phyloP scores from a whole-genome alignment of 1,284 basidiomycete species.

The Ustilago sp. region DNA sequence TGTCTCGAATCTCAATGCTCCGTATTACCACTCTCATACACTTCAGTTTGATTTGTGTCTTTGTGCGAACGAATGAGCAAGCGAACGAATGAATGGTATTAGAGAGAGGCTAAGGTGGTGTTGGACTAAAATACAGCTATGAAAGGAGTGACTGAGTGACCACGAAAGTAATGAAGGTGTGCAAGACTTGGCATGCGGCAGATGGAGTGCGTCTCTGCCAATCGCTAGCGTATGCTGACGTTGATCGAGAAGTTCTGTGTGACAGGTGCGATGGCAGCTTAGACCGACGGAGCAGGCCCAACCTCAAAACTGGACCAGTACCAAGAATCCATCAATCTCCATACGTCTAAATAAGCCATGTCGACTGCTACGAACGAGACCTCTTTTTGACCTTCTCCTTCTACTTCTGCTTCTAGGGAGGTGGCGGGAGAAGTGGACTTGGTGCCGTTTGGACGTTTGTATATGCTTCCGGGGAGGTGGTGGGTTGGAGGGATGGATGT shows the following conservation, averaged over 20 bases:
- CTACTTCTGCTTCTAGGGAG: neutral
- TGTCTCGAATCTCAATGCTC: slow-evolving; percentile 4
- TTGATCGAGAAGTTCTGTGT: too few relatives aligned
- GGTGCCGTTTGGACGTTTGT: neutral
- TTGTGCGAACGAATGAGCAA: neutral
- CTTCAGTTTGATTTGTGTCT: neutral
- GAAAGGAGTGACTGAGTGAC: neutral
- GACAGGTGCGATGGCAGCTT: too few relatives aligned
- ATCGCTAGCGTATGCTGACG: too few relatives aligned
- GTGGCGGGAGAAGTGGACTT: neutral
- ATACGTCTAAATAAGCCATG: slow-evolving; percentile 26
- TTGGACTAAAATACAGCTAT: slow-evolving; percentile 14
- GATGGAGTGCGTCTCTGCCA: neutral
- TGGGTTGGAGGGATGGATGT: slow-evolving; percentile 24
- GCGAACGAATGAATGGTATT: neutral
- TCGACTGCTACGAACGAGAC: slow-evolving; percentile 30
- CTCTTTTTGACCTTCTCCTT: neutral
- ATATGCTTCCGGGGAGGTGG: slow-evolving; percentile 16
- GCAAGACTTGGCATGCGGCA: neutral
- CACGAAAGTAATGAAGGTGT: neutral
- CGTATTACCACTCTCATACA: neutral
- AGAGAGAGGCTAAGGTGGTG: neutral
- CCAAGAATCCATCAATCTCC: slow-evolving; percentile 39
- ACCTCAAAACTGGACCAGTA: slow-evolving; percentile 41
- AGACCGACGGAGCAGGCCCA: neutral